Evolutionary conservation across 2,329 filamentous ascomycete genomes (phyloP).

Genomic region (Penicillium sp.): DNA sequence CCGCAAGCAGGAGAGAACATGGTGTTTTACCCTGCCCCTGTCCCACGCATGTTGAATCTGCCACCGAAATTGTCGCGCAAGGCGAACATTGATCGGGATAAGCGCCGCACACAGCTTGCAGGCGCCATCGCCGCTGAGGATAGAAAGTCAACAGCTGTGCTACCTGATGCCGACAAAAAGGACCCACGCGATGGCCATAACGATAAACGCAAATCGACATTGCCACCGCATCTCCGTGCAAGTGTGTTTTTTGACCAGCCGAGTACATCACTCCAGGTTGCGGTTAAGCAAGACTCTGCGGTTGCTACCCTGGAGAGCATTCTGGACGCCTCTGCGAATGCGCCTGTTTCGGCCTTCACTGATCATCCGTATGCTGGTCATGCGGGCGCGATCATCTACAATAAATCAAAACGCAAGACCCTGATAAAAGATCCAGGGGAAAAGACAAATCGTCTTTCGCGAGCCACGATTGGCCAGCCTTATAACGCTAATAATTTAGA

Average conservation of each 20-base stretch:
- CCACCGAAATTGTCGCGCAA: constrained; percentile 81
- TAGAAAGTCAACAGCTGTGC: constrained; percentile 52
- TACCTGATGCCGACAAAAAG: constrained; percentile 28
- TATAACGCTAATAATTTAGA: constrained; percentile 10
- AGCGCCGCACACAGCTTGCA: constrained; percentile 71
- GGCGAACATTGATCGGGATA: constrained; percentile 63
- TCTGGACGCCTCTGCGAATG: constrained; percentile 80
- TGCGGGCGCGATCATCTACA: constrained; percentile 73
- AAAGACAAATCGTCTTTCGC: constrained; percentile 32
- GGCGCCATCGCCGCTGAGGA: constrained; percentile 59
- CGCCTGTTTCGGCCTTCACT: constrained; percentile 87
- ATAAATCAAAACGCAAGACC: constrained; percentile 40
- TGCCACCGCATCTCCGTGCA: constrained; percentile 85
- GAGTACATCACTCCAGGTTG: constrained; percentile 53
- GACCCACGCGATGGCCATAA: constrained; percentile 17
- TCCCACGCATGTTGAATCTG: constrained; percentile 88
- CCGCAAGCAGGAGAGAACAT: constrained; percentile 68
- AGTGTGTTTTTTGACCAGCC: constrained; percentile 83
- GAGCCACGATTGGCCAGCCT: constrained; percentile 26
- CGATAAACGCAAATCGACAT: constrained; percentile 45
- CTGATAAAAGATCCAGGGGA: constrained; percentile 25
- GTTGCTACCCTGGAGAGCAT: constrained; percentile 88
- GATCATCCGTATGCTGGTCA: constrained; percentile 81
- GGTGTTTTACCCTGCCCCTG: constrained; percentile 93
- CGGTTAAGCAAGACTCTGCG: constrained; percentile 72